Base-by-base conservation (phyloP, 495 filamentous ascomycete genomes). In the Penicillium silybi region DNA sequence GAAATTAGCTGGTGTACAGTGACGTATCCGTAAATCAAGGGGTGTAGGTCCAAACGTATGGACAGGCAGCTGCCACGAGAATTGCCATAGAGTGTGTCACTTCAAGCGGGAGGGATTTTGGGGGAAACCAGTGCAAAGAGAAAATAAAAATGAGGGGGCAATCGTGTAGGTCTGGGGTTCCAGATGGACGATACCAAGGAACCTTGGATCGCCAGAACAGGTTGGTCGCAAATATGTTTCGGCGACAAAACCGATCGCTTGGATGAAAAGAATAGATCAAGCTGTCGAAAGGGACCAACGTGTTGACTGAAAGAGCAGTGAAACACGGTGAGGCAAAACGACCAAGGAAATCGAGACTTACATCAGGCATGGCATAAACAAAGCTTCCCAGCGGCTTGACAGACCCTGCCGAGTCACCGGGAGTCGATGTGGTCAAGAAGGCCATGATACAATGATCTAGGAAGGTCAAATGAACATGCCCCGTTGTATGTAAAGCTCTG, bases 301-400 rank as follows among this genome's bases (percentile, higher is more conserved):
- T 38, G 1, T 38, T 9, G 16, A 38, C 35, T 1, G 15, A 19
- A 39, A 4, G 37, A 4, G 2, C 37, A 39, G 37, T 18, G 2
- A 19, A 13, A 25, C 20, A 29, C 2, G 27, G 2, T 9, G 29
- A 32, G 34, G 38, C 38, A 17, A 19, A 5, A 4, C 38, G 2
- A 43, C 19, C 15, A 42, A 34, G 3, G 20, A 22, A 19, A 9
- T 8, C 37, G 38, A 17, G 1, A 72, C 80, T 61, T 71, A 96
- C 91, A 71, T 95, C 86, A 22, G 92, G 92, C 66, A 97, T 81
- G 18, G 93, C 87, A 66, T 95, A 96, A 40, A 97, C 87, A 64
- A 97, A 93, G 50, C 88, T 92, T 8, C 74, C 74, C 69, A 78
- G 69, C 16, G 72, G 66, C 53, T 73, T 74, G 18, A 66, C 38